These are phyloP conservation scores for Penicillium sp. DNA, from an alignment of 2,329 filamentous ascomycete genomes.

Conservation along the genomic window DNA sequence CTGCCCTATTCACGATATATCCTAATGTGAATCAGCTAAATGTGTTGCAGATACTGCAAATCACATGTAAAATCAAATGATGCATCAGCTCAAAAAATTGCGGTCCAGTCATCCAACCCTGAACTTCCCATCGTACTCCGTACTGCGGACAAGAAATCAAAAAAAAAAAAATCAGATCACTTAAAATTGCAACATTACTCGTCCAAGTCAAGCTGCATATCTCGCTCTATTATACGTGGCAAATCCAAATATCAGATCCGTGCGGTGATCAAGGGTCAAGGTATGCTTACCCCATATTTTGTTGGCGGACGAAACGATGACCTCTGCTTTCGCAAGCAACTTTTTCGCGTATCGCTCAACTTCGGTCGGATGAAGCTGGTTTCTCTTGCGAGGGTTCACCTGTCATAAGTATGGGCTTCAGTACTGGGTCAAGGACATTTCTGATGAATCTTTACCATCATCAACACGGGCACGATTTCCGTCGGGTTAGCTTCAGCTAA, in stretches of 20 bases:
- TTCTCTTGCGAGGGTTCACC: conserved; percentile 69
- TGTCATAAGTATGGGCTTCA: conserved; percentile 33
- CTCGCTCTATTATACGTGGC: conserved; percentile 33
- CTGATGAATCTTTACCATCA: conserved; percentile 59
- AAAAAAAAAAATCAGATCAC: too few relatives aligned
- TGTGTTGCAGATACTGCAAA: neutral
- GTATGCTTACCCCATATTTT: conserved; percentile 62
- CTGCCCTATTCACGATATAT: neutral
- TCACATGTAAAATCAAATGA: neutral
- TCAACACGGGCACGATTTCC: conserved; percentile 72
- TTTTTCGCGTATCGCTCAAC: conserved; percentile 68
- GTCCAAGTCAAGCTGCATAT: conserved; percentile 43
- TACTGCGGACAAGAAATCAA: too few relatives aligned
- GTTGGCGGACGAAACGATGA: conserved; percentile 72
- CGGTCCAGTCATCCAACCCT: neutral
- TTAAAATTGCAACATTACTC: conserved; percentile 28
- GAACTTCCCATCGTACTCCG: neutral
- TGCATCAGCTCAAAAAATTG: neutral
- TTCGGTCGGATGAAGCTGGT: conserved; percentile 60
- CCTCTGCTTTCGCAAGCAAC: conserved; percentile 67
- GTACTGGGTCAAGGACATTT: neutral
- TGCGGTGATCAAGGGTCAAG: neutral
- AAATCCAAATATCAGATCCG: neutral
- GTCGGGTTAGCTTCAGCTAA: conserved; percentile 71
- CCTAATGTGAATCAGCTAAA: neutral